Conservation (phyloP, 306 rosid genomes). For the Cucumis hystrix region DNA sequence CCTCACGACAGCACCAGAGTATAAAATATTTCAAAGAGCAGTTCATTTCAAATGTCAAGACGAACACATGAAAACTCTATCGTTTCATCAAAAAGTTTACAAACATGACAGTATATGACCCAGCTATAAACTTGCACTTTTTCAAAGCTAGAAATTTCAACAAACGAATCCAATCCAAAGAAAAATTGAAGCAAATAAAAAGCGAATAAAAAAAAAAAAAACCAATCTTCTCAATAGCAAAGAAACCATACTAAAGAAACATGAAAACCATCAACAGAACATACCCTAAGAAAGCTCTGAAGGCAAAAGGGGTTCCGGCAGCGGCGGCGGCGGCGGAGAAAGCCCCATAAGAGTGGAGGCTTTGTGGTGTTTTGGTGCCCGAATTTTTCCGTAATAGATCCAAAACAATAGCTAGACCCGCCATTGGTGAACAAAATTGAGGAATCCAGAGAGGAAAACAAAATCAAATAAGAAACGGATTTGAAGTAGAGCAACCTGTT, state of each 20-base stretch:
- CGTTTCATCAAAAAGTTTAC: background rate
- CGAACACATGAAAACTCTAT: background rate
- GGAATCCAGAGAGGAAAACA: slow-evolving; percentile 12
- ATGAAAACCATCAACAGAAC: background rate
- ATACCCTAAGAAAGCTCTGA: slow-evolving; percentile 47
- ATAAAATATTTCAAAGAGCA: background rate
- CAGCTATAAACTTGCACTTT: background rate
- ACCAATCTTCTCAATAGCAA: background rate
- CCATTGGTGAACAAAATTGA: slow-evolving; percentile 33
- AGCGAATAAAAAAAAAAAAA: background rate
- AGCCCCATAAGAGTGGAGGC: slow-evolving; percentile 41
- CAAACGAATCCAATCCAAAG: background rate
- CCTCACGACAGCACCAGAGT: background rate
- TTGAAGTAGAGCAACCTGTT: background rate
- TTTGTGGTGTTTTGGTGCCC: slow-evolving; percentile 15
- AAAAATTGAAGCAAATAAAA: background rate
- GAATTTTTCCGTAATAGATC: slow-evolving; percentile 64
- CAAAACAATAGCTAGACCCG: slow-evolving; percentile 54
- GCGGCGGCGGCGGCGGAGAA: slow-evolving; percentile 62
- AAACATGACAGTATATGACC: background rate
- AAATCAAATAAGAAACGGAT: background rate
- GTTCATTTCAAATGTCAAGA: background rate
- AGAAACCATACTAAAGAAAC: background rate
- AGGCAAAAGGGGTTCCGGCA: slow-evolving; percentile 48
- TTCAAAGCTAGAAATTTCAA: background rate